These are phyloP conservation scores for Laetiporus sulphureus DNA, from an alignment of 1,284 basidiomycete genomes.

Conservation along the genomic window DNA sequence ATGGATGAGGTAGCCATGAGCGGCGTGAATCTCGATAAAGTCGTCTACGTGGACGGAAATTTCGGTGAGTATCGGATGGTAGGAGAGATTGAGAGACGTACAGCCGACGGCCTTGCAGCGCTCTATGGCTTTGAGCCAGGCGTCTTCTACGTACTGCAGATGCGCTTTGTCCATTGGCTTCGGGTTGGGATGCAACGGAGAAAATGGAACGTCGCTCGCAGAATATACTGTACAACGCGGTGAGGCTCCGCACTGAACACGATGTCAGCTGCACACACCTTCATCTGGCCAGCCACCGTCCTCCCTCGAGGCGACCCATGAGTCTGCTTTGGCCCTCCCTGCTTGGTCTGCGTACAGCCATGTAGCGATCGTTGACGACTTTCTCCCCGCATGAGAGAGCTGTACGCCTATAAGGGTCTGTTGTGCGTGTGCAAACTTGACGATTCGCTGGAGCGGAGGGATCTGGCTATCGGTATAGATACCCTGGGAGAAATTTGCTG, in stretches of 20 bases:
- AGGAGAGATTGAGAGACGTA: conserved; percentile 27
- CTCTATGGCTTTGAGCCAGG: conserved; percentile 57
- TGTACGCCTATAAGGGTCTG: conserved; percentile 72
- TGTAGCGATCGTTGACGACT: conserved; percentile 53
- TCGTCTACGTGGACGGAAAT: conserved; percentile 44
- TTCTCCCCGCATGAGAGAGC: conserved; percentile 76
- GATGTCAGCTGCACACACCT: conserved; percentile 17
- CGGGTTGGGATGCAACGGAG: conserved; percentile 42
- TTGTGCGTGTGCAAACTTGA: conserved; percentile 72
- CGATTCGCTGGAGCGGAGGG: conserved; percentile 58
- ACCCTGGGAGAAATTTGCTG: too few relatives aligned
- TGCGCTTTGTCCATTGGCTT: conserved; percentile 47
- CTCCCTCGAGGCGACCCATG: conserved; percentile 32
- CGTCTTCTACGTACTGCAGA: conserved; percentile 55
- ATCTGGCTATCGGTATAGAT: conserved; percentile 62
- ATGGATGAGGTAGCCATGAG: conserved; percentile 64
- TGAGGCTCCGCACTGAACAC: background rate
- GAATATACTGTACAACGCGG: conserved; percentile 28
- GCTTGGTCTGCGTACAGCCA: conserved; percentile 41
- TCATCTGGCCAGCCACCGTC: conserved; percentile 70
- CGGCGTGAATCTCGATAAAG: conserved; percentile 75
- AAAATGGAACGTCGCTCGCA: conserved; percentile 49
- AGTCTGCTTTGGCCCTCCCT: conserved; percentile 16
- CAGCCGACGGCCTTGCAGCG: conserved; percentile 60
- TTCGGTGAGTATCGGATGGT: conserved; percentile 1